These are phyloP conservation scores for Gnaphalium uliginosum DNA, from an alignment of 129 eudicot species.

Conservation along the genomic window DNA sequence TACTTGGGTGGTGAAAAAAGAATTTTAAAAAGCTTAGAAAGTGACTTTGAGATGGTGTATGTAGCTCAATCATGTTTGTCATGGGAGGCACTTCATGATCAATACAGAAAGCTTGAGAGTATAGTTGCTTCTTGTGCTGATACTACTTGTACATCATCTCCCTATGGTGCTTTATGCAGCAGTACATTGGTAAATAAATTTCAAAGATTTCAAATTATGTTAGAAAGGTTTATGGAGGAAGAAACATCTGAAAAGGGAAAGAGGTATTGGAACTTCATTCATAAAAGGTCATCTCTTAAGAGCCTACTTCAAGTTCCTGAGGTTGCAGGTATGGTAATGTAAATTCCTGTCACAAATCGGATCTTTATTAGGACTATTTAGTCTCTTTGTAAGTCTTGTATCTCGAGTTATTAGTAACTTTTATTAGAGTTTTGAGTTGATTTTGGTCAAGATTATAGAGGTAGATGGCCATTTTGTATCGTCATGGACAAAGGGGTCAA, in stretches of 20 bases:
- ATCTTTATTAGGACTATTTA: no score
- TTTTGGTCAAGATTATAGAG: not conserved
- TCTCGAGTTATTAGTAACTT: not conserved
- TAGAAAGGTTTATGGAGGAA: slow-evolving; percentile 71
- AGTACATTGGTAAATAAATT: slow-evolving; percentile 39
- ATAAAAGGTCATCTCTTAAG: slow-evolving; percentile 47
- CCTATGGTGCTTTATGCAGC: slow-evolving; percentile 34
- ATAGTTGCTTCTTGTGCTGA: slow-evolving; percentile 29
- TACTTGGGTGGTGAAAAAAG: slow-evolving; percentile 36
- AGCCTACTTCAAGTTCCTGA: slow-evolving; percentile 60
- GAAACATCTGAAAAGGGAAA: slow-evolving; percentile 41
- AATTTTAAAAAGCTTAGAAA: slow-evolving; percentile 46
- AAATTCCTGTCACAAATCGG: not conserved
- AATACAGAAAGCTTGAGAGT: slow-evolving; percentile 50
- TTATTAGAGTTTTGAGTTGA: not conserved
- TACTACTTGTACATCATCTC: slow-evolving; percentile 28
- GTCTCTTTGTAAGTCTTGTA: not conserved
- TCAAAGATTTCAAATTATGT: slow-evolving; percentile 56
- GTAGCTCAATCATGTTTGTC: slow-evolving; percentile 69
- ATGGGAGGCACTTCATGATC: slow-evolving; percentile 69
- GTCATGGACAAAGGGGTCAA: no score
- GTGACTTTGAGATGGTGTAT: slow-evolving; percentile 64
- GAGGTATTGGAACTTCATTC: slow-evolving; percentile 39
- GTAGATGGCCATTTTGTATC: no score
- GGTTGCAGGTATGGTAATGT: slow-evolving; percentile 41